These are phyloP conservation scores for Rubia tinctorum DNA, from an alignment of 305 asterid species.

Conservation along the genomic window DNA sequence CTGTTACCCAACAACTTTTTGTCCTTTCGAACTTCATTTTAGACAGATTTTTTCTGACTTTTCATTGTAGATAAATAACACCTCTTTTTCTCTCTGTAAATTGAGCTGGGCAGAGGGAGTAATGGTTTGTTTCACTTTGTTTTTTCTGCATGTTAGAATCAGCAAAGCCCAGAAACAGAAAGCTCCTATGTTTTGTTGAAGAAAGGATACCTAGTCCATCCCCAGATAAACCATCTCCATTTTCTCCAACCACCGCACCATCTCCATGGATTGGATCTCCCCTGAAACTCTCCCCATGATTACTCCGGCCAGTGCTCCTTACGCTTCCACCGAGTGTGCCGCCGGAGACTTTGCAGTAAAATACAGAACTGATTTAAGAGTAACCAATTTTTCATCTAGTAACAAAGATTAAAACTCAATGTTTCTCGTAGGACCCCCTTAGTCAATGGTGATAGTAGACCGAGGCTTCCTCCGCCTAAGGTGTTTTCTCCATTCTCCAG, in stretches of 20 bases:
- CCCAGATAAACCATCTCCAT: slow-evolving; percentile 49
- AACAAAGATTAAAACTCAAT: slow-evolving; percentile 2
- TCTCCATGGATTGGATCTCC: slow-evolving; percentile 74
- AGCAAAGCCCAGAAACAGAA: slow-evolving; percentile 41
- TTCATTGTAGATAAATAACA: no score
- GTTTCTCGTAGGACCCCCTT: slow-evolving; percentile 35
- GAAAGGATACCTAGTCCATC: slow-evolving; percentile 25
- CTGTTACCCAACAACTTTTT: no score
- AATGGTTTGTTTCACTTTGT: no score
- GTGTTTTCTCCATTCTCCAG: slow-evolving; percentile 44
- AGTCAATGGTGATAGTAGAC: slow-evolving; percentile 39
- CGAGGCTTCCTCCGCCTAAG: slow-evolving; percentile 26
- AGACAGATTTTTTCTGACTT: no score
- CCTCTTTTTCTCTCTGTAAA: no score
- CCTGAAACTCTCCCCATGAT: slow-evolving; percentile 38
- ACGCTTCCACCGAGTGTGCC: slow-evolving; percentile 64
- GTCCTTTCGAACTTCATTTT: no score
- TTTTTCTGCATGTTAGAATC: slow-evolving; percentile 19
- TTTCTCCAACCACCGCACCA: slow-evolving; percentile 36
- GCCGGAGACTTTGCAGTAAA: slow-evolving; percentile 64
- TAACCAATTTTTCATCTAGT: no score
- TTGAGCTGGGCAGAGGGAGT: no score
- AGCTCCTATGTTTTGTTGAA: slow-evolving; percentile 43
- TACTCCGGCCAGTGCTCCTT: slow-evolving; percentile 43
- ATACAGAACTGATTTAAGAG: no score